Evolutionary conservation across 2,329 filamentous ascomycete genomes (phyloP).

Genomic region (Colletotrichum nymphaeae): DNA sequence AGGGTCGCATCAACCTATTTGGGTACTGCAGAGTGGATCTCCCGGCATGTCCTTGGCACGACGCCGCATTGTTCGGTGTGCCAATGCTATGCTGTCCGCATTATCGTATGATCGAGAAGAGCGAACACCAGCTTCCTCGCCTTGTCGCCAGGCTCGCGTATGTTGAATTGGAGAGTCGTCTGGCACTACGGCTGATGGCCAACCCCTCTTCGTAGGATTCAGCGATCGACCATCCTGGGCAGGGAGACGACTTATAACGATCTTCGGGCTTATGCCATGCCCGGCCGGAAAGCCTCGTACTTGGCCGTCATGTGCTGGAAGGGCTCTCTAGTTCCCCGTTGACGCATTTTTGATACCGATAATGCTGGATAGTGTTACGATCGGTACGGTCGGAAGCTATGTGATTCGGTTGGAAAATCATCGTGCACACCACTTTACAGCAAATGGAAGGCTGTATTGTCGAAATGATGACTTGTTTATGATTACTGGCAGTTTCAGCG

Average conservation of each 20-base stretch:
- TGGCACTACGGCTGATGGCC: not conserved
- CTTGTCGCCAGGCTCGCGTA: not conserved
- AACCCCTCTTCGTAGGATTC: not conserved
- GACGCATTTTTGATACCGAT: not conserved
- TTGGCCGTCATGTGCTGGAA: not conserved
- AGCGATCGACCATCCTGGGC: not conserved
- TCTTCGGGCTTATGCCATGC: not conserved
- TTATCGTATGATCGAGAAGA: not conserved
- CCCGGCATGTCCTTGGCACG: not conserved
- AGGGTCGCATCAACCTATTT: not conserved
- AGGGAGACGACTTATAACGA: not conserved
- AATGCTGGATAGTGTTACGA: not conserved
- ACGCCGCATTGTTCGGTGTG: not conserved
- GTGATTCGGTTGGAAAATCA: not conserved
- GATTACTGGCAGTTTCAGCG: slow-evolving; percentile 13
- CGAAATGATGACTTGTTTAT: not conserved
- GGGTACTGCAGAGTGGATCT: not conserved
- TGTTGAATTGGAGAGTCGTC: not conserved
- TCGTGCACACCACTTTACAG: not conserved
- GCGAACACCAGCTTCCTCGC: not conserved
- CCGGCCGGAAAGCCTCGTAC: not conserved
- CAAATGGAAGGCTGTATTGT: not conserved
- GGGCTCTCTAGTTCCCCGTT: not conserved
- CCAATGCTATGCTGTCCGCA: not conserved
- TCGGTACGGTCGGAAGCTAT: not conserved